Base-by-base conservation (phyloP, 116 monocot genomes). In the Iris pallida region DNA sequence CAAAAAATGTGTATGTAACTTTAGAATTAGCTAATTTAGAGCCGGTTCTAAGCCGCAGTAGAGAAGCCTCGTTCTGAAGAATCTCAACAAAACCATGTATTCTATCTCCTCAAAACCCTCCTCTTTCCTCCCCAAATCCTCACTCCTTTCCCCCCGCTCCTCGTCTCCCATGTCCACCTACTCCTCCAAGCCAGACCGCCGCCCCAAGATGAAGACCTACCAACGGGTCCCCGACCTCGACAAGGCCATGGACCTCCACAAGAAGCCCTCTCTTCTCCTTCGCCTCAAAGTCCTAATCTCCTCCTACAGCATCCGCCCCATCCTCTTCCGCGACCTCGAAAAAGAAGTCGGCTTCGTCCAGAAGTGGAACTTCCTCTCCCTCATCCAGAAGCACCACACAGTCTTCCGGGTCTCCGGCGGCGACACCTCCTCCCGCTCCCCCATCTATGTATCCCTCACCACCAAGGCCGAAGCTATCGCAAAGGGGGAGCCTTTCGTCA, bases 261-360 rank as follows among this genome's bases (percentile, higher is more conserved):
- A 97, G 78, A 81, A 83, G 59, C 96, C 92, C 51, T 8, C 83
- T 30, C 80, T 87, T 17, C 42, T 97, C 61, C 87, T 92, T 63
- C 86, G 55, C 19, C 92, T 92, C 53, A 81, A 85, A 0, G 61
- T 72, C 53, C 59, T 97, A 76, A 71, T 89, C 64, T 0, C 75
- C 51, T 48, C 87, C 51, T 48, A 65, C 62, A 70, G 62, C 53
- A 57, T 47, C 40, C 66, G 72, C 2, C 79, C 96, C 19, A 45
- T 97, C 67, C 86, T 89, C 70, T 71, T 97, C 74, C 84, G 92
- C 0, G 92, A 97, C 83, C 87, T 97, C 44, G 96, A 97, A 71
- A 97, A 92, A 57, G 85, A 92, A 45, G 87, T 87, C 45, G 96
- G 92, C 10, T 97, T 97, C 63, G 77, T 89, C 48, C 69, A 85